Conservation (phyloP, 2,329 filamentous ascomycete genomes). For the Arthrobotrys entomopaga region DNA sequence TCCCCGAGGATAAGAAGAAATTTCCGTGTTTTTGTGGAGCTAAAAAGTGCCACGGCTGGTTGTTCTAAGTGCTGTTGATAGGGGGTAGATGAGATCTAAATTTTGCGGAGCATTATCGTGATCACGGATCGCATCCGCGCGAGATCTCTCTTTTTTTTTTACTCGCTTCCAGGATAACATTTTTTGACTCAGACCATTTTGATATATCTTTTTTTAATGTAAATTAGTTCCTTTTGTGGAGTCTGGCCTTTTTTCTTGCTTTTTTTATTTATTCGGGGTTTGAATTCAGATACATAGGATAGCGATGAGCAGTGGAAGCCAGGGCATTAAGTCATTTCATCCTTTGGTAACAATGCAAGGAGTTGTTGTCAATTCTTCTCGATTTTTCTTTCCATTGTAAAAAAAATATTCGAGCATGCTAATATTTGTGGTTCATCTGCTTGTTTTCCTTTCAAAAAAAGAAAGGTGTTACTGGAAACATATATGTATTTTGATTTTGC, state of each 20-base stretch:
- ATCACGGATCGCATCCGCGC: background rate
- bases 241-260: no score
- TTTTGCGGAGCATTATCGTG: background rate
- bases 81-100: background rate
- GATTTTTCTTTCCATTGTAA: background rate
- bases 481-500: no score
- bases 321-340: background rate
- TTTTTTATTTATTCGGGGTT: no score
- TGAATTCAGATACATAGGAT: no score
- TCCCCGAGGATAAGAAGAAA: conserved; percentile 63
- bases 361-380: background rate
- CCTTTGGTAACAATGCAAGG: background rate
- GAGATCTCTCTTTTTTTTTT: background rate
- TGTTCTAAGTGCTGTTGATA: conserved; percentile 70
- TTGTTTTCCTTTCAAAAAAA: background rate
- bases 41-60: conserved; percentile 73
- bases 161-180: background rate
- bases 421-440: background rate
- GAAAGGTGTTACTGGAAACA: no score
- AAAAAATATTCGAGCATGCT: no score
- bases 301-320: no score
- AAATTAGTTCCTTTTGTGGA: background rate
- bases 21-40: conserved; percentile 70
- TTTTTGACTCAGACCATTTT: background rate
- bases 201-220: background rate